These are phyloP conservation scores for Pholiota adiposa DNA, from an alignment of 1,284 basidiomycete genomes.

Conservation along the genomic window DNA sequence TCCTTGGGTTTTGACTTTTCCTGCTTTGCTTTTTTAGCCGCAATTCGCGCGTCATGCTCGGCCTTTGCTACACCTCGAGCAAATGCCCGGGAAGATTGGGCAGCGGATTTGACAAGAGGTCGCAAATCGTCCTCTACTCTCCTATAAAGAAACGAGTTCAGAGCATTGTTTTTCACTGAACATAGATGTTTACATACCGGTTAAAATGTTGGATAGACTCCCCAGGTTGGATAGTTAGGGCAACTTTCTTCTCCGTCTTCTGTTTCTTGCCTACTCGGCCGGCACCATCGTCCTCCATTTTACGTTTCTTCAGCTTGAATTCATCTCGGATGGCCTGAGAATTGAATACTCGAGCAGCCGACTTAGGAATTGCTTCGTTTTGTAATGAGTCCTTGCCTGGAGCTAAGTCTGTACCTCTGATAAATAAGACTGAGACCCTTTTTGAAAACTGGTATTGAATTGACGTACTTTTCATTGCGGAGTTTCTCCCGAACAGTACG, in stretches of 20 bases:
- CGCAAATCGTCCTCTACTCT: constrained; percentile 75
- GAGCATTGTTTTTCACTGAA: background rate
- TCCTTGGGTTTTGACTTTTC: constrained; percentile 24
- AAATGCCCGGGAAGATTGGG: constrained; percentile 58
- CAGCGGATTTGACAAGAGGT: constrained; percentile 61
- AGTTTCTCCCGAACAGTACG: constrained; percentile 47
- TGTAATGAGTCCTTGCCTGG: constrained; percentile 45
- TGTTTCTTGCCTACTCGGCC: constrained; percentile 37
- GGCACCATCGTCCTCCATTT: constrained; percentile 38
- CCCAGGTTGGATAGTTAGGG: constrained; percentile 59
- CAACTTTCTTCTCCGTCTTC: constrained; percentile 35
- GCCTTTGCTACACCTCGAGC: constrained; percentile 51
- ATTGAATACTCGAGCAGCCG: constrained; percentile 63
- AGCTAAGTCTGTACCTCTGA: constrained; percentile 54
- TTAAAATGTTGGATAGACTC: constrained; percentile 79
- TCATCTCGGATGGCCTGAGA: constrained; percentile 60
- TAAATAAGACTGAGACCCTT: background rate
- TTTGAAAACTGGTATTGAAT: background rate
- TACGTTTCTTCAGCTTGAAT: constrained; percentile 55
- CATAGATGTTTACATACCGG: constrained; percentile 47
- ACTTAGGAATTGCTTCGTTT: constrained; percentile 70
- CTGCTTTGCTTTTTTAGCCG: constrained; percentile 28
- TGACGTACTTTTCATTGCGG: constrained; percentile 28
- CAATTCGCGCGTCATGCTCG: constrained; percentile 38
- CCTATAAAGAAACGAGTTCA: constrained; percentile 38